These are phyloP conservation scores for Boletus pseudopeckii DNA, from an alignment of 768 basidiomycete genomes.

Conservation along the genomic window DNA sequence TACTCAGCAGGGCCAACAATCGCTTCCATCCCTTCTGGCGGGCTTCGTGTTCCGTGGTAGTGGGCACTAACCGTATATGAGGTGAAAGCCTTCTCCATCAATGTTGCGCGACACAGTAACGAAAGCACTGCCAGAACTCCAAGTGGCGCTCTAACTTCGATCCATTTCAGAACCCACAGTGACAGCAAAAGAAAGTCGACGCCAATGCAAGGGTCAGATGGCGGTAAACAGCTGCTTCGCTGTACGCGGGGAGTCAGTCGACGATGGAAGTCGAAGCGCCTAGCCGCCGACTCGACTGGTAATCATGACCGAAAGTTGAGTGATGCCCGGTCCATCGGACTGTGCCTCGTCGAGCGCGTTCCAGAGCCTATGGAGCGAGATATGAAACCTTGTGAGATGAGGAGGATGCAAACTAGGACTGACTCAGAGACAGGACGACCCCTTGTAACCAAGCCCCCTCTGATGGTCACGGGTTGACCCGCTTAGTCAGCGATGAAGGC, in stretches of 20 bases:
- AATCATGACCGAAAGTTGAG: neutral
- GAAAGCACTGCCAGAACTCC: neutral
- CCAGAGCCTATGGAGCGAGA: neutral
- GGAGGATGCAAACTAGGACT: neutral
- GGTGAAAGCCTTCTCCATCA: neutral
- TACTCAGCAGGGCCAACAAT: conserved; percentile 14
- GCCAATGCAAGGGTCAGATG: neutral
- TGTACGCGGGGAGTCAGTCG: neutral
- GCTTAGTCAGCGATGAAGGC: conserved; percentile 22
- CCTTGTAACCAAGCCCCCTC: neutral
- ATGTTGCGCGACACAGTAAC: neutral
- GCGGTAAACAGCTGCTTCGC: neutral
- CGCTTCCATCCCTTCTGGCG: neutral
- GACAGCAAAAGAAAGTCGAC: neutral
- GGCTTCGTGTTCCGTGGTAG: conserved; percentile 4
- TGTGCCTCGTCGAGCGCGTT: neutral
- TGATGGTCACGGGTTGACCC: neutral
- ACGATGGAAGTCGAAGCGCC: conserved; percentile 9
- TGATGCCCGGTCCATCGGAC: neutral
- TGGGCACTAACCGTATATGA: neutral
- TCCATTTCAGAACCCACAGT: conserved; percentile 9
- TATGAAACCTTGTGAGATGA: neutral
- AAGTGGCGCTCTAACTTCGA: neutral
- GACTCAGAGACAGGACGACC: neutral
- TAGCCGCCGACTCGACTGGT: too few relatives aligned